Conservation (phyloP, 768 basidiomycete genomes). For the Mycena sanguinolenta region DNA sequence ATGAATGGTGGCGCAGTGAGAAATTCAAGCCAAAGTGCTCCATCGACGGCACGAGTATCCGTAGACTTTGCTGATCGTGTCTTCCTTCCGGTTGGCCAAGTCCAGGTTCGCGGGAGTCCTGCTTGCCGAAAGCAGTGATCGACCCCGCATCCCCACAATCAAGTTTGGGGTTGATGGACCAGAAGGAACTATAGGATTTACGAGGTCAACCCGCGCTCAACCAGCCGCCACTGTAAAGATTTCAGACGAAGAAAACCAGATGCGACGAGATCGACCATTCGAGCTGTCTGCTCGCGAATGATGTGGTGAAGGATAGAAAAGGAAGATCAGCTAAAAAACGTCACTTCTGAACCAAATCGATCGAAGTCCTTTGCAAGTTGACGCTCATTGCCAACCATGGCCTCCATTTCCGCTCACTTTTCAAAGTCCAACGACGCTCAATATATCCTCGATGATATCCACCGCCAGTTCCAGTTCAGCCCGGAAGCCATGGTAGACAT, state of each 20-base stretch:
- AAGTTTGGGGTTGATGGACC: no score
- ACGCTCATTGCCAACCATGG: constrained; percentile 50
- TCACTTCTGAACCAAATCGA: not conserved
- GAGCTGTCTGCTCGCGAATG: not conserved
- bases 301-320: not conserved
- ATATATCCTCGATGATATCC: constrained; percentile 72
- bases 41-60: not conserved
- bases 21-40: not conserved
- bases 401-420: constrained; percentile 57
- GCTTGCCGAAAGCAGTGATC: not conserved
- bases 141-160: not conserved
- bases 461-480: constrained; percentile 78
- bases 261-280: not conserved
- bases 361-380: not conserved
- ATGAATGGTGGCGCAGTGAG: not conserved
- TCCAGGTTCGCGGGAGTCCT: not conserved
- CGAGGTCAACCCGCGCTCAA: no score
- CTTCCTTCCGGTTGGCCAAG: not conserved
- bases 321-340: not conserved
- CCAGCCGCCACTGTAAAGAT: no score
- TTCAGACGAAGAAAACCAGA: not conserved
- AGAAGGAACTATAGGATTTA: no score
- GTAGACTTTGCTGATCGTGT: not conserved
- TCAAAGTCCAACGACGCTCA: constrained; percentile 55
- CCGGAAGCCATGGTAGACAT: constrained; percentile 75